Base-by-base conservation (phyloP, 1,284 basidiomycete species). In the Earliella scabrosa region DNA sequence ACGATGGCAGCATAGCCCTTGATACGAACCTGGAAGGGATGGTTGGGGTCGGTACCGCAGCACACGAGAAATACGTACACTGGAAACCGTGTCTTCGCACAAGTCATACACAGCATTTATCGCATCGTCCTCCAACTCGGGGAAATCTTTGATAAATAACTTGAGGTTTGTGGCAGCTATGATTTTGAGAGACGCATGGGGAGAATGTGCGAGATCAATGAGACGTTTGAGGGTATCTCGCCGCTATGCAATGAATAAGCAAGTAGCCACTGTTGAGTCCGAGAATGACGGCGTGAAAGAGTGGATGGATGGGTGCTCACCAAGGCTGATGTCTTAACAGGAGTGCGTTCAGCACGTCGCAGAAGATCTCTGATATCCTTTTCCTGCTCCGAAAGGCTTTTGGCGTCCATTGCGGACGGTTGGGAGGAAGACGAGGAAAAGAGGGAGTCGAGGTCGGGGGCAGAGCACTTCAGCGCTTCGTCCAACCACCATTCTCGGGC, bases 31-130 rank as follows among this genome's bases (percentile, higher is more conserved):
- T 90, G 50, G n/a, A 51, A 41, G 39, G 50, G 34, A 61, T 2
- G 18, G 68, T 54, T 61, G 56, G 20, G 23, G 52, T 21, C 5
- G 2, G 9, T 20, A 31, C 13, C n/a, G 11, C 43, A 51, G 13
- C 2, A 32, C 2, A 16, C n/a, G 18, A 11, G 38, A 34, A 24
- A 23, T 20, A 63, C 74, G 59, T 64, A 86, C 87, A 63, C 75
- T 73, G n/a, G 78, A 66, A 46, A 79, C 78, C 45, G 80, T 80
- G 72, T 90, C 88, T 68, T 90, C 87, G 66, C 87, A 90, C 1
- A 90, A 72, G 70, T 90, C 87, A 63, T 90, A 90, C 21, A 90
- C 79, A 20, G 86, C 83, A 61, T 90, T 86, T 64, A 90, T 87
- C 5, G 85, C 85, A 26, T 82, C 82, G 63, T 90, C 88, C 68